These are phyloP conservation scores for Citrus unshiu DNA, from an alignment of 345 rosid species.

Conservation along the genomic window DNA sequence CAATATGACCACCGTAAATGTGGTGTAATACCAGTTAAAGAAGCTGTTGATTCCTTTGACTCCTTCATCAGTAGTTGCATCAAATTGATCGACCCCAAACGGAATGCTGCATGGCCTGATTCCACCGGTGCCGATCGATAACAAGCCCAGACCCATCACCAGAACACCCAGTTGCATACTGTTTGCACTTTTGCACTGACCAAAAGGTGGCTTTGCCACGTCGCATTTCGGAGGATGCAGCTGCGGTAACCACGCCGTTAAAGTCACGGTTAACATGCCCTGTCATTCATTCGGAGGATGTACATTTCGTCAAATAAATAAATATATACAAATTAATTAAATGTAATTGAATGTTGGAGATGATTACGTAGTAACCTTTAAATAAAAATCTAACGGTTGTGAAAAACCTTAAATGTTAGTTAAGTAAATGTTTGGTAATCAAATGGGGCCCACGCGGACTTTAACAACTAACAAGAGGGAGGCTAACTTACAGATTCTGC, in stretches of 20 bases:
- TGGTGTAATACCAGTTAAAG: constrained; percentile 71
- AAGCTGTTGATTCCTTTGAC: constrained; percentile 63
- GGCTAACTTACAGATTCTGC: no score
- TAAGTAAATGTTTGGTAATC: no score
- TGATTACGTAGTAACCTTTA: no score
- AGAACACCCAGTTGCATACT: constrained; percentile 42
- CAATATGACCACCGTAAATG: constrained; percentile 55
- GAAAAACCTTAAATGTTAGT: no score
- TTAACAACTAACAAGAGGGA: no score
- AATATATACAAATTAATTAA: no score
- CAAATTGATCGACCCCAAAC: constrained; percentile 86
- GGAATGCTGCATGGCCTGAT: constrained; percentile 80
- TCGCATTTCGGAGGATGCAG: constrained; percentile 66
- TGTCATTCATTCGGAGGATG: constrained; percentile 7
- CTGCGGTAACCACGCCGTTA: constrained; percentile 65
- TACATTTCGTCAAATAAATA: no score
- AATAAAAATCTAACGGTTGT: no score
- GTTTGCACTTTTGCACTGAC: constrained; percentile 33
- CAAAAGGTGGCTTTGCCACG: background rate
- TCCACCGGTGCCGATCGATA: constrained; percentile 73
- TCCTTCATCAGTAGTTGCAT: constrained; percentile 66
- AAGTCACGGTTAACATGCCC: constrained; percentile 72
- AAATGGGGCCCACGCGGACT: background rate
- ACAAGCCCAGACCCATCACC: constrained; percentile 38
- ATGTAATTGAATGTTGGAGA: no score